Base-by-base conservation (phyloP, 192 early-diverging fungal species). In the Phycomyces nitens region DNA sequence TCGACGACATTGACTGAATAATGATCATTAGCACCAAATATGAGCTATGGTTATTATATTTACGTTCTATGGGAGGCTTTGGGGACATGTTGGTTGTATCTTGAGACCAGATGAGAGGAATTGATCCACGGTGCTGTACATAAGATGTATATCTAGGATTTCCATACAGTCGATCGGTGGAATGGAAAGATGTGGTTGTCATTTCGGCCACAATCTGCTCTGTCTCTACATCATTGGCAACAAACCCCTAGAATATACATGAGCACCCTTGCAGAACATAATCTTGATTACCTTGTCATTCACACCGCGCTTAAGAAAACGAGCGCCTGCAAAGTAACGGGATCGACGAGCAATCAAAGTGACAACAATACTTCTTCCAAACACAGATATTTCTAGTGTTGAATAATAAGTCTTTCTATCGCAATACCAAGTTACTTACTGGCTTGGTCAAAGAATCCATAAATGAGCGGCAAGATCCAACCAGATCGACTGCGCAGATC, bases 191-290 rank as follows among this genome's bases (percentile, higher is more conserved):
- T 0, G 95, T 97, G 6, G 92, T 88, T 20, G 87, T 86, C 78
- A 93, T 89, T 58, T 96, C 94, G 22, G 88, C 78, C 0, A 98
- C 95, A 64, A 99, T 98, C 73, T 99, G 97, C 74, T 99, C 97
- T 1, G 94, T 94, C 76, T 99, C 97, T 1, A 99, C 95, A 61
- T 99, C 97, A 71, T 99, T 99, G 10, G 97, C 97, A 11, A 99
- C 97, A 73, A 90, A 96, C 6, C 97, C 97, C 71, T 94, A 57
- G 2, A 50, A 58, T 38, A 5, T n/a, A 65, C 40, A 59, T 24
- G n/a, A n/a, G n/a, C n/a, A n/a, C n/a, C n/a, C n/a, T n/a, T n/a
- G n/a, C 2, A 42, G 18, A 22, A 47, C 1, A 38, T 21, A 11
- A 15, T 1, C 47, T 21, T 23, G 38, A n/a, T 44, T 51, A 87